phyloP scores from a whole-genome alignment of 805 yeast species.

The Naumovozyma baii region DNA sequence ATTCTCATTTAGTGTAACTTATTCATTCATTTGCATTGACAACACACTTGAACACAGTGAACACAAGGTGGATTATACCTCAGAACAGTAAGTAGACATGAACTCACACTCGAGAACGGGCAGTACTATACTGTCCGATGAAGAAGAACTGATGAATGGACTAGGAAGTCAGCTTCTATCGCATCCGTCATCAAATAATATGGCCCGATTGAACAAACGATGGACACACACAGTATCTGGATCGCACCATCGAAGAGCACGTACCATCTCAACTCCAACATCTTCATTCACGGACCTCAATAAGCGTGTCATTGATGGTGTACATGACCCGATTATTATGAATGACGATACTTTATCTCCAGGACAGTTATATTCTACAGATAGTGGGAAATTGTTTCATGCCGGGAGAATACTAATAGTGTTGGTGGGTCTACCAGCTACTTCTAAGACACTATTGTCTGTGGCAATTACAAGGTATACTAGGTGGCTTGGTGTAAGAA shows the following conservation, averaged over 20 bases:
- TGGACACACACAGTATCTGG: neutral
- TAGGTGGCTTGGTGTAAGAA: constrained; percentile 92
- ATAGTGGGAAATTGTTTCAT: constrained; percentile 84
- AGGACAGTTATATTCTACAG: constrained; percentile 88
- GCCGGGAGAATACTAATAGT: constrained; percentile 90
- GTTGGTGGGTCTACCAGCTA: constrained; percentile 86
- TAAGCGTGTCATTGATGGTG: neutral
- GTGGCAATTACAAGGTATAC: constrained; percentile 86
- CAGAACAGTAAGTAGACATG: no score
- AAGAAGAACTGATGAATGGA: neutral
- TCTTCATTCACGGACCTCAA: neutral
- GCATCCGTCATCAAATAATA: neutral
- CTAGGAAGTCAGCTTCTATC: neutral
- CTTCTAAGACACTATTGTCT: constrained; percentile 90
- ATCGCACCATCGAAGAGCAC: neutral
- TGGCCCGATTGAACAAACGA: neutral
- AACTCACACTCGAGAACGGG: no score
- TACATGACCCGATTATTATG: constrained; percentile 23
- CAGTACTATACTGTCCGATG: neutral
- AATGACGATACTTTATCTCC: constrained; percentile 57
- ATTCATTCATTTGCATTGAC: no score
- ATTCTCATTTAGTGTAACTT: no score
- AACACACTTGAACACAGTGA: no score
- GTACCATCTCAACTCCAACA: neutral
- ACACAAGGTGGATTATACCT: no score